phyloP scores from a whole-genome alignment of 352 stramenopile species.

The Phytopythium delawarense region DNA sequence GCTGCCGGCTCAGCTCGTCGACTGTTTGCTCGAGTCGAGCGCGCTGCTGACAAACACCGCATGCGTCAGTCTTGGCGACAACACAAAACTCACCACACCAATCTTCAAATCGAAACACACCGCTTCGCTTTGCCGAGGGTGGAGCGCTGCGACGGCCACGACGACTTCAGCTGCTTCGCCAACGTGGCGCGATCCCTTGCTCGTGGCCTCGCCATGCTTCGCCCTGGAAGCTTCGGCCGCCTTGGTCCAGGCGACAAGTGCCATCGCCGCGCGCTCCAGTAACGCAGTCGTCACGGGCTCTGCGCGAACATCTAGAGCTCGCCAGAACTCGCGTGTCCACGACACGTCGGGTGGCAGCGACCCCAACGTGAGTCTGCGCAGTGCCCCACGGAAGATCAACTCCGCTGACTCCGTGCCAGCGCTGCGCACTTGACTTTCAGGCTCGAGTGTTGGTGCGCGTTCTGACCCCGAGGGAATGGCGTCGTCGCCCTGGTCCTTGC shows the following conservation, averaged over 20 bases:
- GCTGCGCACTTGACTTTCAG: neutral
- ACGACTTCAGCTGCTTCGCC: neutral
- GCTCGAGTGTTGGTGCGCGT: neutral
- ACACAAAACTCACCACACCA: neutral
- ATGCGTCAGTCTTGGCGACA: neutral
- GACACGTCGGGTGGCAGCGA: neutral
- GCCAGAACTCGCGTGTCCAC: neutral
- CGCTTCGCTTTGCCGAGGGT: neutral
- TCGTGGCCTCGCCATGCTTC: neutral
- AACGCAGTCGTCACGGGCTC: neutral
- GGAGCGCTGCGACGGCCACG: neutral
- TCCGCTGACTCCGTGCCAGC: neutral
- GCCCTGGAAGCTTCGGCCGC: neutral
- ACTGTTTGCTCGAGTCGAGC: neutral
- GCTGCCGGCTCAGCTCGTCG: neutral
- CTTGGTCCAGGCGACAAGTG: neutral
- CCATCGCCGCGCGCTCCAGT: neutral
- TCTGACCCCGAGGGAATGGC: neutral
- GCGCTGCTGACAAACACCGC: neutral
- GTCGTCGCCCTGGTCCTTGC: neutral
- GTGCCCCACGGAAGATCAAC: neutral
- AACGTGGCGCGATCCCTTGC: neutral
- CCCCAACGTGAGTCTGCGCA: neutral
- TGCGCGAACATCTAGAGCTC: neutral
- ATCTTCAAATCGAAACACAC: neutral